A percentile compares a stretch with the other conserved stretches of the same genome.
These are phyloP conservation scores for Ottelia alismoides DNA, from an alignment of 106 monocot species.

Conservation along the genomic window DNA sequence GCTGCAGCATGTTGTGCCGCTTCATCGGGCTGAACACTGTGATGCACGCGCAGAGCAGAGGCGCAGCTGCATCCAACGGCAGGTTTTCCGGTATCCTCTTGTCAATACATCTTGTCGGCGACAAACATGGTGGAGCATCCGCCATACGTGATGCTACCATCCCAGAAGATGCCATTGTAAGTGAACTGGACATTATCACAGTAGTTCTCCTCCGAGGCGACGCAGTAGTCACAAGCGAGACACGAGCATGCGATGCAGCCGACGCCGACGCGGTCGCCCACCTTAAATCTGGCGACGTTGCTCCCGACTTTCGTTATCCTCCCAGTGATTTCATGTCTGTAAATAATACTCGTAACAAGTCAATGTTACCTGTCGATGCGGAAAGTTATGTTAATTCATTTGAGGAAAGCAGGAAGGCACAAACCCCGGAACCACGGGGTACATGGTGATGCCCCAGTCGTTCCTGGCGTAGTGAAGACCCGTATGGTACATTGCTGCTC, in stretches of 20 bases:
- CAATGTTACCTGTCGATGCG: background rate
- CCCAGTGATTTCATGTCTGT: conserved; percentile 76
- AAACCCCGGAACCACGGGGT: conserved; percentile 10
- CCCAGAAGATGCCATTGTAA: conserved; percentile 46
- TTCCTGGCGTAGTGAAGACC: background rate
- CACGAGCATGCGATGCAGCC: conserved; percentile 51
- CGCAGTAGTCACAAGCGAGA: conserved; percentile 42
- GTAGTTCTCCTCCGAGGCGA: conserved; percentile 46
- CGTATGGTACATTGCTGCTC: conserved; percentile 1
- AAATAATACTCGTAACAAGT: background rate
- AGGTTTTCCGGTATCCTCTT: too few relatives aligned
- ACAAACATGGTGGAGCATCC: conserved; percentile 58
- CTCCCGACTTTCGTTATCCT: conserved; percentile 41
- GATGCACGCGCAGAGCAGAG: too few relatives aligned
- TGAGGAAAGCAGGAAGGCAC: background rate
- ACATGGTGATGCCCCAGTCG: background rate
- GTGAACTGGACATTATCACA: conserved; percentile 49
- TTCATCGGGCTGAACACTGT: too few relatives aligned
- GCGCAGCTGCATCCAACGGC: too few relatives aligned
- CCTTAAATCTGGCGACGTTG: conserved; percentile 36
- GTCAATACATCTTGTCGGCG: conserved; percentile 42
- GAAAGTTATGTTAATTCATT: background rate
- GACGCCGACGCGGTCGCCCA: conserved; percentile 58
- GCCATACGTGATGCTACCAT: conserved; percentile 66
- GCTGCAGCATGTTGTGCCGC: too few relatives aligned